A percentile compares a stretch with the other conserved stretches of the same genome.
Evolutionary conservation across 2,329 filamentous ascomycete genomes (phyloP).

Genomic region (Tympanopsis confertula): DNA sequence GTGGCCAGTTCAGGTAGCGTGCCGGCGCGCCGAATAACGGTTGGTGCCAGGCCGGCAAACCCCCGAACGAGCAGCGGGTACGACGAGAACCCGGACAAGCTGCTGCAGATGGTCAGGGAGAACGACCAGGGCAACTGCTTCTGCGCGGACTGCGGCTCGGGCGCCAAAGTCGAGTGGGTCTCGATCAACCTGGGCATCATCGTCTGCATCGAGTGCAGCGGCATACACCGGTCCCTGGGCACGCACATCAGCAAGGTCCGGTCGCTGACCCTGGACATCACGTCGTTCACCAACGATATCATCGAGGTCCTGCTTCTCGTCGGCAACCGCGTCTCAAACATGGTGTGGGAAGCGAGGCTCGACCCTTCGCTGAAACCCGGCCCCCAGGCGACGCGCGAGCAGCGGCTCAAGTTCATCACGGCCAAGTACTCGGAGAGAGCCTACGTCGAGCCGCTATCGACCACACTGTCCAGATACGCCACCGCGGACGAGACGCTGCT

Average conservation of each 20-base stretch:
- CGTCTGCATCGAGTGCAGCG: conserved; percentile 94
- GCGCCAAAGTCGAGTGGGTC: conserved; percentile 93
- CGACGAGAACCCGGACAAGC: conserved; percentile 73
- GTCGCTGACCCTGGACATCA: conserved; percentile 87
- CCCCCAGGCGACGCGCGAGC: conserved; percentile 72
- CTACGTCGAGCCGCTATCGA: conserved; percentile 68
- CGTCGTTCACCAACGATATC: conserved; percentile 92
- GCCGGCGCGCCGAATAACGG: conserved; percentile 77
- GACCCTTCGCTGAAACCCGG: conserved; percentile 63
- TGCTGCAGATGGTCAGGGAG: conserved; percentile 77
- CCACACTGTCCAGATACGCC: conserved; percentile 63
- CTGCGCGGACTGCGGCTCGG: conserved; percentile 89
- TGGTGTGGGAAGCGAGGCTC: conserved; percentile 85
- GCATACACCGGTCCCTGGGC: conserved; percentile 88
- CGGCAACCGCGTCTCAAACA: conserved; percentile 90
- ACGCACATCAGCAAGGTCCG: conserved; percentile 97
- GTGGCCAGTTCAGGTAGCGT: conserved; percentile 39
- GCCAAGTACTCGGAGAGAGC: conserved; percentile 81
- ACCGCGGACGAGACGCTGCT: conserved; percentile 80
- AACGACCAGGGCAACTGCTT: conserved; percentile 85
- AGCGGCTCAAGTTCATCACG: conserved; percentile 88
- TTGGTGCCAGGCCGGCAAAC: conserved; percentile 65
- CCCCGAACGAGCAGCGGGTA: conserved; percentile 59
- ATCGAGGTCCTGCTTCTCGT: conserved; percentile 84
- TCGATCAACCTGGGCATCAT: conserved; percentile 96